Base-by-base conservation (phyloP, 306 rosid species). In the Begonia fuchsioides region DNA sequence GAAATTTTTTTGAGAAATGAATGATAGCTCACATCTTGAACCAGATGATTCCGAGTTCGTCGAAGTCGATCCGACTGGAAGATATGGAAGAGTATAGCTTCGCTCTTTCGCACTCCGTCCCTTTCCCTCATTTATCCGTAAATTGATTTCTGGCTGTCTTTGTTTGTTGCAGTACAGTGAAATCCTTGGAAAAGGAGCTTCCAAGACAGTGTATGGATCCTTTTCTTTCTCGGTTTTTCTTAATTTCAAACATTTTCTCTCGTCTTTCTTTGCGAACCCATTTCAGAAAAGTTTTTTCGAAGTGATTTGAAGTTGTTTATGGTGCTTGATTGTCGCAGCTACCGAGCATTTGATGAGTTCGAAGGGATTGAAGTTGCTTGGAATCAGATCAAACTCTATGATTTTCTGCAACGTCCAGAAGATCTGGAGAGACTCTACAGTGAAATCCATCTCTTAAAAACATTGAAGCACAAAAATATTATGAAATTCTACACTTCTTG, bases 361-460 rank as follows among this genome's bases (percentile, higher is more conserved):
- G 83, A 88, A 78, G 96, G 96, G 66, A 83, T 83, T 69, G 96
- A 88, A 65, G 96, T 88, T 64, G 96, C 96, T 59, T 88, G 96
- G 96, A 88, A 88, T 57, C 96, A 88, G 55, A 86, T 88, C 64
- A 88, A 83, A 64, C 74, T 88, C 11, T 66, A 77, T 63, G 94
- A 88, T 73, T 88, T 81, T 56, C 81, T 83, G 15, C 95, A 88
- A 70, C 78, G 81, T 56, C 84, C 96, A 20, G 95, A 88, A 72
- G 86, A 88, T 74, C 96, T 88, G 6, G 95, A 88, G 64, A 81
- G 95, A 69, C 90, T 88, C 17, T 83, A 88, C 80, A 74, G 86
- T 62, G 96, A 88, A 73, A 88, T 88, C 65, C 96, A 88, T 59
- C 95, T 88, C 15, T 70, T 88, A 12, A 88, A 88, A 57, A 83